These are phyloP conservation scores for Dioscorea cayenensis DNA, from an alignment of 116 monocot genomes.

Conservation along the genomic window DNA sequence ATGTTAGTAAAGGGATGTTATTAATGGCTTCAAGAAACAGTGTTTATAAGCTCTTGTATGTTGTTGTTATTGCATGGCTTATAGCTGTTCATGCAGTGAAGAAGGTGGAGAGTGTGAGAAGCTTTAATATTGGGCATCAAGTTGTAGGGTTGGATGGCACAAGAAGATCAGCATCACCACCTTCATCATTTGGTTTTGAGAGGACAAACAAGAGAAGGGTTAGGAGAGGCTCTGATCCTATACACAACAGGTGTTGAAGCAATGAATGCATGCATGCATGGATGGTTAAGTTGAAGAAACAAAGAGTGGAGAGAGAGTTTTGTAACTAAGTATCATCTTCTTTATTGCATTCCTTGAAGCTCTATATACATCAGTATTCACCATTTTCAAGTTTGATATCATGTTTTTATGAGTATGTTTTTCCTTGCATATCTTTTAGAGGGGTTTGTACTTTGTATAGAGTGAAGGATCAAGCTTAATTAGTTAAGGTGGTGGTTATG, in stretches of 20 bases:
- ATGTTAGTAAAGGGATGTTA: background rate
- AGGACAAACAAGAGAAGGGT: background rate
- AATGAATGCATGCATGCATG: no score
- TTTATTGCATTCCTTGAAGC: no score
- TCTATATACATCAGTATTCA: no score
- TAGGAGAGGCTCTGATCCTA: constrained; percentile 2
- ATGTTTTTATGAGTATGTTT: no score
- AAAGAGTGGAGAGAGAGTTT: no score
- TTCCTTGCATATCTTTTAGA: no score
- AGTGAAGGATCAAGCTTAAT: no score
- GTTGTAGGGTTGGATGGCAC: background rate
- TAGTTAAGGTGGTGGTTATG: no score
- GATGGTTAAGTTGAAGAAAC: no score
- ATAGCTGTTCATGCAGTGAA: background rate
- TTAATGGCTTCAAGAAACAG: background rate
- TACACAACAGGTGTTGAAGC: background rate
- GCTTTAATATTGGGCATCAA: background rate
- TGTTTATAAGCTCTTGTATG: background rate
- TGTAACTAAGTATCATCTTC: no score
- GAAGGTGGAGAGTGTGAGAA: background rate
- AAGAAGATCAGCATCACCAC: background rate
- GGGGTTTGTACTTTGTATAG: no score
- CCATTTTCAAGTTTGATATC: no score
- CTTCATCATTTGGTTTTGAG: background rate
- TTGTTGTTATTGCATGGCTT: background rate